These are phyloP conservation scores for Metroxylon sagu DNA, from an alignment of 176 grass and related monocot species.

Conservation along the genomic window DNA sequence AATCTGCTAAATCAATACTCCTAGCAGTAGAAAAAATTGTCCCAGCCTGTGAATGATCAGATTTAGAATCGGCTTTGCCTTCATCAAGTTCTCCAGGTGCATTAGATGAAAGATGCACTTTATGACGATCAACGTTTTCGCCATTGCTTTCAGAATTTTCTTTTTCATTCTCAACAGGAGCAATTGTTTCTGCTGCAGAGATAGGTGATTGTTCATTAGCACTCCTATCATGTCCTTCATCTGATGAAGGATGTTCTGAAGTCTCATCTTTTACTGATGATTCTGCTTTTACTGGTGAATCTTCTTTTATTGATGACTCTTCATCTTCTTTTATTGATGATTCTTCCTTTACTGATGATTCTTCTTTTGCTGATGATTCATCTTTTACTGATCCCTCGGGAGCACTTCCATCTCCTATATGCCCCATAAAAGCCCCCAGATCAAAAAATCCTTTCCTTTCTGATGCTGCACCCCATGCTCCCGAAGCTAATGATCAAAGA, in stretches of 20 bases:
- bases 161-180: constrained; percentile 24
- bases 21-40: constrained; percentile 22
- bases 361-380: too few species aligned
- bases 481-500: constrained; percentile 32
- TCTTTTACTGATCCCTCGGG: constrained; percentile 31
- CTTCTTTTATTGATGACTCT: too few species aligned
- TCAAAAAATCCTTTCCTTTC: constrained; percentile 57
- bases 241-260: constrained; percentile 19
- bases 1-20: constrained; percentile 20
- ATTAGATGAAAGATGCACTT: constrained; percentile 8
- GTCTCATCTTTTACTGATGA: background rate
- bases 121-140: constrained; percentile 8
- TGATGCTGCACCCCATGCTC: constrained; percentile 31
- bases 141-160: constrained; percentile 19
- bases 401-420: constrained; percentile 47
- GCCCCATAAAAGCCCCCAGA: constrained; percentile 88
- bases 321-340: constrained; percentile 20
- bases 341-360: too few species aligned
- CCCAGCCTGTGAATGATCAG: constrained; percentile 33
- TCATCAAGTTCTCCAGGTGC: constrained; percentile 14
- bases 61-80: constrained; percentile 23
- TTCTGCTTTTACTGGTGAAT: too few species aligned
- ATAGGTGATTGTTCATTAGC: constrained; percentile 20
- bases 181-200: constrained; percentile 25
- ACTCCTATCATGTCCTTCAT: constrained; percentile 33